Evolutionary conservation across 1,139 yeast genomes (phyloP), one percentile per base, ranked within the genome.

Genomic region (Trichomonascaceae sp.): DNA sequence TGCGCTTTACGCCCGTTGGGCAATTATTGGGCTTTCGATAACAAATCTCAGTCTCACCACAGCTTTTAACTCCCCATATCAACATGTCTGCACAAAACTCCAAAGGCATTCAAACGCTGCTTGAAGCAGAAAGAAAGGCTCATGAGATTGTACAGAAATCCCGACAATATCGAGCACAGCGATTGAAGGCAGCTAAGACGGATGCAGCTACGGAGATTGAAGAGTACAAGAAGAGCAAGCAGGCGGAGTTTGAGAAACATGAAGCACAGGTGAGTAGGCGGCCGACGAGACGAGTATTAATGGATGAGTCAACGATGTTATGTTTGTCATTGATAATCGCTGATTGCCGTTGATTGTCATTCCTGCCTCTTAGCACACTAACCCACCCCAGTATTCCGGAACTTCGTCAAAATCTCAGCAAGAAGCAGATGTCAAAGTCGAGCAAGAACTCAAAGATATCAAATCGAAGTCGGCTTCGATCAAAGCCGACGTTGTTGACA

Each of bases 81-180:
- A 55, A 49, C 12, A 56, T 68, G 76, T 73, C 76, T 57, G 76
- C 76, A 36, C 74, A 74, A 55, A 72, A 70, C 64, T 72, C 77
- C 27, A 56, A 70, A 55, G 77, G 77, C 50, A 74, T 74, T 60
- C 76, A 74, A 64, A 72, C 76, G 57, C 69, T 74, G 46, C 69
- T 73, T 52, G 76, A 73, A 77, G 96, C 98, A 56, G 99, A 93
- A 76, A 89, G 87, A 74, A 95, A 89, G 66, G 99, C 99, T 20
- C 97, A 95, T 63, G 95, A 85, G 66, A 87, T 91, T 61, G 98
- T 93, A 61, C 82, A 90, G 64, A 86, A 85, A 69, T 96, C 99
- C 41, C 87, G 96, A 76, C 78, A 82, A 64, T 84, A 84, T 77
- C 89, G 96, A 72, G 81, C 95, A 47, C 83, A 82, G 67, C 87